A percentile compares a stretch with the other conserved stretches of the same genome.
These are phyloP conservation scores for Schizosaccharomyces versatilis DNA, from an alignment of 1,139 yeast species.

Conservation along the genomic window DNA sequence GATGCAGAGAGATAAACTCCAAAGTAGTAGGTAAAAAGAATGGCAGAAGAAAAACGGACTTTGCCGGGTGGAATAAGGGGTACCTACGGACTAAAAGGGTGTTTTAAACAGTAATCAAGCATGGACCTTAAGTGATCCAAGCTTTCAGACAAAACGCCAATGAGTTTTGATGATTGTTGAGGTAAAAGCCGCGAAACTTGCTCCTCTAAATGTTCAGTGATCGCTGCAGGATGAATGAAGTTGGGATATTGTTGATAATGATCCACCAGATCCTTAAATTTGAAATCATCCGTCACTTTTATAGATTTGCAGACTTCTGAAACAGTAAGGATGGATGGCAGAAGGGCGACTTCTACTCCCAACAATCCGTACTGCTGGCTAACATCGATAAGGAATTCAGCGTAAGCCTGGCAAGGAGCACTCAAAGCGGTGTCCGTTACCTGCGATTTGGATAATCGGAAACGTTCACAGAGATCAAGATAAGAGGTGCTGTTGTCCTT, in stretches of 20 bases:
- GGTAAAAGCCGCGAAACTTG: neutral
- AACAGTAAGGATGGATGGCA: constrained; percentile 6
- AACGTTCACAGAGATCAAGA: constrained; percentile 28
- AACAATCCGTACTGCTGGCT: constrained; percentile 7
- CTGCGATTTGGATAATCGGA: constrained; percentile 28
- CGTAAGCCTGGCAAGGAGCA: constrained; percentile 37
- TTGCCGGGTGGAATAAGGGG: no score
- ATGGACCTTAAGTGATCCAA: neutral
- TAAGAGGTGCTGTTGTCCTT: constrained; percentile 38
- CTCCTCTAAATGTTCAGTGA: neutral
- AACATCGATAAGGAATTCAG: constrained; percentile 29
- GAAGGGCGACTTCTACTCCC: constrained; percentile 9
- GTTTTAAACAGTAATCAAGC: no score
- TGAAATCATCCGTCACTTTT: neutral
- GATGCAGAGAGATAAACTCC: no score
- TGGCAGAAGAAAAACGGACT: no score
- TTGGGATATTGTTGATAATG: neutral
- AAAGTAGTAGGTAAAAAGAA: no score
- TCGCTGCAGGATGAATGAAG: neutral
- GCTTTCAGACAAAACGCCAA: neutral
- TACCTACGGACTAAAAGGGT: no score
- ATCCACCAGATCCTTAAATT: neutral
- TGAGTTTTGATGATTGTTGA: neutral
- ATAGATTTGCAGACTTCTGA: neutral
- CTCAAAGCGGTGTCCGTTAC: constrained; percentile 21